A percentile compares a stretch with the other conserved stretches of the same genome.
Evolutionary conservation across 805 yeast genomes (phyloP).

Genomic region (Hanseniaspora guilliermondii): DNA sequence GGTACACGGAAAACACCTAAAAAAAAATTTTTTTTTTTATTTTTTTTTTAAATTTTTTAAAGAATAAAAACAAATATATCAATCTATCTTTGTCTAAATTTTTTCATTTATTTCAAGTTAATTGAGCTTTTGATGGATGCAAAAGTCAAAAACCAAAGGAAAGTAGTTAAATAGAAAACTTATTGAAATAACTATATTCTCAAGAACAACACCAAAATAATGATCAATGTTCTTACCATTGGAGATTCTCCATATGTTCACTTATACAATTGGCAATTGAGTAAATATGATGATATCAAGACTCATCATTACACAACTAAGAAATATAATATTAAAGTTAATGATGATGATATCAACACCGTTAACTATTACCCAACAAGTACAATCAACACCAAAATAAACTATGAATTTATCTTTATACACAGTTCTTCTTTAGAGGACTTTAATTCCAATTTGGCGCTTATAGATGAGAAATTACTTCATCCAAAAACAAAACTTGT

Average conservation of each 20-base stretch:
- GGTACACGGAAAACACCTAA: neutral
- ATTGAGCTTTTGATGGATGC: no score
- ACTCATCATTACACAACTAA: neutral
- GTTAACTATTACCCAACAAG: neutral
- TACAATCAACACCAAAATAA: neutral
- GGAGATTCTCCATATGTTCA: neutral
- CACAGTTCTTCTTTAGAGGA: slow-evolving; percentile 6
- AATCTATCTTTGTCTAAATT: no score
- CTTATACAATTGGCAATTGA: slow-evolving; percentile 6
- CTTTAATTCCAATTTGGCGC: neutral
- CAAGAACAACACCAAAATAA: neutral
- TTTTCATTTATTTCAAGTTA: no score
- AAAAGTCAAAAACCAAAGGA: no score
- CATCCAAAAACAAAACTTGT: neutral
- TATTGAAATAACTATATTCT: no score
- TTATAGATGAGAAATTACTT: neutral
- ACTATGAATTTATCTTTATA: neutral
- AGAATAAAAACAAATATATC: no score
- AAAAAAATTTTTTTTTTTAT: neutral
- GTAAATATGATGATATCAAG: neutral
- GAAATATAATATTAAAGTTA: neutral
- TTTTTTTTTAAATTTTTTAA: neutral
- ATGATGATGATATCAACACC: neutral
- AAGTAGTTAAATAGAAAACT: no score
- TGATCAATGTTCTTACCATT: slow-evolving; percentile 5